Evolutionary conservation across 2,329 filamentous ascomycete genomes (phyloP), one percentile per base, ranked within the genome.

Genomic region (Pseudocercospora crystallina): DNA sequence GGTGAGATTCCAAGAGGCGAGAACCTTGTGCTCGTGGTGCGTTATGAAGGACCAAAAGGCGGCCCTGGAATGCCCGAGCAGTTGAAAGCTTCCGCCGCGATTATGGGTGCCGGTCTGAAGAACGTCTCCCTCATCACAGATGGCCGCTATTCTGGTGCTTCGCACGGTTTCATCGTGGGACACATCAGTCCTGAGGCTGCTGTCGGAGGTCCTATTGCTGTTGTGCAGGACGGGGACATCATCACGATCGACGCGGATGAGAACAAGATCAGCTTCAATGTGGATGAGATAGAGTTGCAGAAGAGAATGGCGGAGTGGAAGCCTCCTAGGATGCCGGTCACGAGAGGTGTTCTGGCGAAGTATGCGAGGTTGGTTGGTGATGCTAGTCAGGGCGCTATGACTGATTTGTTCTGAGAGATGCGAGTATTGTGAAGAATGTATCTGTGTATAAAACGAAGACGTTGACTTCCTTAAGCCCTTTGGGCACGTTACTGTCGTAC

Each of bases 61-160:
- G 92, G 92, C 0, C 92, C 92, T 0, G 92, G 92, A 37, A 97
- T 97, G 92, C 92, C 91, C 2, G 92, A 97, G 72, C 90, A 96
- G 72, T 80, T 97, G 38, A 90, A 87, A 68, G 89, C 92, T 9
- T 87, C 83, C 51, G 90, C 90, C 0, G 89, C 91, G 13, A 89
- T 97, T 60, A 96, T 96, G 87, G 92, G 92, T 42, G 92, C 92
- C 0, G 87, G 87, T 10, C 76, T 97, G 45, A 89, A 78, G 45
- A 95, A 96, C 63, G 82, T 96, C 8, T 91, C 92, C 0, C 80
- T 97, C 11, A 89, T 97, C 42, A 97, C 92, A 0, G 92, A 97
- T 67, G 92, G 92, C 0, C 77, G 92, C 39, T 97, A 96, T 70
- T 87, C 82, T 40, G 92, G 92, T 30, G 92, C 90, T 2, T 87